Base-by-base conservation (phyloP, 306 rosid genomes). In the Lathyrus aphaca region DNA sequence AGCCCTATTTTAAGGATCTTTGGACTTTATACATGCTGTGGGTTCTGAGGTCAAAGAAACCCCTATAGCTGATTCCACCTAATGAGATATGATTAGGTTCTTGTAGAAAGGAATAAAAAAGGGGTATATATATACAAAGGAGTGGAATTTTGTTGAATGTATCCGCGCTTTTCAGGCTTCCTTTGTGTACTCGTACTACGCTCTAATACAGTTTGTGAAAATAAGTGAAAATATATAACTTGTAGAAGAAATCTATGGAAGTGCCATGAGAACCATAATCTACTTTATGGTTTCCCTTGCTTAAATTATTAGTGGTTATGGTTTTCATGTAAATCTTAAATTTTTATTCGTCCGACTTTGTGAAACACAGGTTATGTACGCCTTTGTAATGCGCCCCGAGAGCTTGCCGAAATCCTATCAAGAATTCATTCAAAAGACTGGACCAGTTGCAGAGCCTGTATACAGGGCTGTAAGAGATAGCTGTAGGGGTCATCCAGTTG, bases 341-440 rank as follows among this genome's bases (percentile, higher is more conserved):
- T 11, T 8, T 72, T 57, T 54, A 19, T 58, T 10, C 29, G 0
- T 14, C 43, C 15, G 49, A 40, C 55, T 60, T 71, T 43, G 40
- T 17, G 25, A 44, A 69, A 30, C 71, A 60, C 88, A 94, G 98
- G 94, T 94, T 78, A 90, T 94, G 97, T 94, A 94, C 72, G 74
- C 90, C 66, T 94, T 94, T 86, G 98, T 94, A 68, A 94, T 94
- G 98, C 97, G 94, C 66, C 98, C 97, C 40, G 98, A 90, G 86
- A 90, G 94, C 84, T 83, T 94, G 85, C 98, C 97, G 14, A 90
- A 94, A 78, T 57, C 97, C 66, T 94, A 94, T 81, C 92, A 84
- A 66, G 97, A 94, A 29, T 93, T 93, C 63, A 90, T 94, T 68
- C 98, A 90, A 69, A 94, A 90, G 81, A 90, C 96, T 3, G 98